Conservation (phyloP, 2,329 filamentous ascomycete species). For the Pseudogymnoascus sp. region DNA sequence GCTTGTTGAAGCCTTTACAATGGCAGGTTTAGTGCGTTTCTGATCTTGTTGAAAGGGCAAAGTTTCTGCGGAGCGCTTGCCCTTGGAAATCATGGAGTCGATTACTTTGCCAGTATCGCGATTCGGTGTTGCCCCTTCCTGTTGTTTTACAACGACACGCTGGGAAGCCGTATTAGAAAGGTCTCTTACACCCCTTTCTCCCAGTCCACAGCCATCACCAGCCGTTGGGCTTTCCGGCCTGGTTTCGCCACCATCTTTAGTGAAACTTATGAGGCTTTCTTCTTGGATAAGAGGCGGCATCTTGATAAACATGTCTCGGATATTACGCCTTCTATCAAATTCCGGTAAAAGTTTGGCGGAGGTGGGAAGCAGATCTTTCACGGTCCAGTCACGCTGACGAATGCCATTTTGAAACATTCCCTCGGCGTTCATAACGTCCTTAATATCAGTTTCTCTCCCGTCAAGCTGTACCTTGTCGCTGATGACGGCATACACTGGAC, state of each 20-base stretch:
- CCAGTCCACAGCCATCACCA: neutral
- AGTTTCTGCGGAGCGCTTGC: conserved; percentile 12
- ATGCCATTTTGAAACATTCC: conserved; percentile 62
- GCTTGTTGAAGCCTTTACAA: conserved; percentile 13
- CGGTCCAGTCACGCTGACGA: conserved; percentile 56
- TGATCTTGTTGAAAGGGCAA: conserved; percentile 22
- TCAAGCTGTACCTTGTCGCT: conserved; percentile 50
- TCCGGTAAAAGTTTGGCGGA: conserved; percentile 82
- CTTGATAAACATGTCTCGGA: conserved; percentile 84
- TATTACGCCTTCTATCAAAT: conserved; percentile 74
- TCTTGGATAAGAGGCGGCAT: conserved; percentile 31
- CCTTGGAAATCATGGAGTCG: neutral
- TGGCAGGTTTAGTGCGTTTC: conserved; percentile 44
- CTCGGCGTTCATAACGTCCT: conserved; percentile 69
- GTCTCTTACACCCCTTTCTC: neutral
- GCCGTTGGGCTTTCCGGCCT: neutral
- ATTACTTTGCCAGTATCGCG: conserved; percentile 18
- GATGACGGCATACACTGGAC: conserved; percentile 75
- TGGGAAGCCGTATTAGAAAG: neutral
- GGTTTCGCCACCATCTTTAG: conserved; percentile 11
- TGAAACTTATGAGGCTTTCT: conserved; percentile 15
- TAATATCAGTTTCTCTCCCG: conserved; percentile 43
- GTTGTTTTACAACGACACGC: neutral
- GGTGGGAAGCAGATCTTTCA: conserved; percentile 58
- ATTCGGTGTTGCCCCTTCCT: neutral